Evolutionary conservation across 768 basidiomycete species (phyloP), one percentile per base, ranked within the genome.

Genomic region (Tylopilus sp.): DNA sequence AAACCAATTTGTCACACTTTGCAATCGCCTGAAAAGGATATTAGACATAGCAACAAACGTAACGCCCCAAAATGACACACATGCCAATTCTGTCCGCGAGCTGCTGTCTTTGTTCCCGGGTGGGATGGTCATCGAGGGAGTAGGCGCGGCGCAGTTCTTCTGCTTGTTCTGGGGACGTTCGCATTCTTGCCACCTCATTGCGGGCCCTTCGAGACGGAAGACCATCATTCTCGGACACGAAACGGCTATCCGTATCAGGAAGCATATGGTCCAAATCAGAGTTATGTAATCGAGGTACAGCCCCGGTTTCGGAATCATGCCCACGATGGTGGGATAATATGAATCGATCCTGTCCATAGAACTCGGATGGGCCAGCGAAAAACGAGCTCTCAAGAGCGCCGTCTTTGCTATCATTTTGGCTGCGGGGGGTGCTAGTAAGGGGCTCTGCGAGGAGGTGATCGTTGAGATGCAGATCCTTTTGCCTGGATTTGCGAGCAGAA

Each of bases 1-100:
- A 68, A 91, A 91, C 89, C 89, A 90, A 65, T 91, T 89, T 2
- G 85, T 89, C 52, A 91, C 83, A 52, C 83, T 87, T 70, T 88
- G 83, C 71, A 86, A 79, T 57, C 81, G 85, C 87, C 89, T 91
- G 56, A 68, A 61, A 67, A 63, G 65, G 56, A 40, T 22, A 49
- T 72, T 50, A 71, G 64, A 62, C 59, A 55, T 45, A 42, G 7
- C 47, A 44, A 58, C 34, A 56, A 54, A 38, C 48, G 48, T 56
- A 33, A 31, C n/a, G 37, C 16, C n/a, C 24, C 38, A 43, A 47
- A 58, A 63, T 46, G 53, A 78, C 89, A 67, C 71, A 89, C 89
- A 89, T 89, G 71, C 85, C 86, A 66, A 89, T 83, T 64, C 75
- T 79, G 53, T 81, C 76, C 8, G 87, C 82, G 21, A 92, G 75